Evolutionary conservation across 2,329 filamentous ascomycete species (phyloP).

Genomic region (Colletotrichum liriopes): DNA sequence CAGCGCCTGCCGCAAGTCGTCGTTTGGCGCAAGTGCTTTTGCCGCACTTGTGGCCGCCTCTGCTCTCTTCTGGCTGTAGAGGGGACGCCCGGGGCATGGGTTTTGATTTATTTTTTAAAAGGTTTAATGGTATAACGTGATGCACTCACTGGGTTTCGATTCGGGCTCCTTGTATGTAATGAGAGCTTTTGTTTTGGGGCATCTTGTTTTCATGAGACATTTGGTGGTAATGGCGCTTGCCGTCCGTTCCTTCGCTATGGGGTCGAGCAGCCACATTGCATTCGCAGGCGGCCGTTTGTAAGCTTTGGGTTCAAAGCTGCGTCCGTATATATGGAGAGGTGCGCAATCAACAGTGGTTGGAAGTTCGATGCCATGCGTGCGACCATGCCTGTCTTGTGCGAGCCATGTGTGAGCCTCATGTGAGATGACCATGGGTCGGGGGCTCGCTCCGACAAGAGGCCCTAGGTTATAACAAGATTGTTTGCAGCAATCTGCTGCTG

Average conservation of each 20-base stretch:
- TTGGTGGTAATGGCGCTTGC: constrained; percentile 41
- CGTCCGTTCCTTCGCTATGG: constrained; percentile 32
- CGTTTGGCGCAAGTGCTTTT: constrained; percentile 54
- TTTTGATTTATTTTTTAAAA: constrained; percentile 3
- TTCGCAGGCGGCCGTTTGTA: constrained; percentile 25
- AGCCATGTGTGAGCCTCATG: background rate
- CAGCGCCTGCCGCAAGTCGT: constrained; percentile 47
- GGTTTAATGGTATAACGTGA: constrained; percentile 27
- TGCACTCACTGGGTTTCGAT: constrained; percentile 13
- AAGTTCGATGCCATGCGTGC: background rate
- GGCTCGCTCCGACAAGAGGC: background rate
- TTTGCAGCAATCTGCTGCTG: background rate
- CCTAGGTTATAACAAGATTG: background rate
- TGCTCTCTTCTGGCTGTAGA: constrained; percentile 52
- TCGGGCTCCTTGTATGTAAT: constrained; percentile 33
- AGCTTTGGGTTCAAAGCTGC: constrained; percentile 7
- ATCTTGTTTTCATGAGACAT: constrained; percentile 19
- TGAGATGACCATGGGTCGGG: background rate
- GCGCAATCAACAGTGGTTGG: background rate
- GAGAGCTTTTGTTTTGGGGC: constrained; percentile 20
- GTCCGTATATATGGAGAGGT: constrained; percentile 20
- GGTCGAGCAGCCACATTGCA: constrained; percentile 14
- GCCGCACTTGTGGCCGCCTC: constrained; percentile 54
- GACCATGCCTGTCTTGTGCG: background rate
- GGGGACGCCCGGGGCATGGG: background rate